Evolutionary conservation across 2,329 filamentous ascomycete species (phyloP).

Genomic region (Tolypocladium guangdongense): DNA sequence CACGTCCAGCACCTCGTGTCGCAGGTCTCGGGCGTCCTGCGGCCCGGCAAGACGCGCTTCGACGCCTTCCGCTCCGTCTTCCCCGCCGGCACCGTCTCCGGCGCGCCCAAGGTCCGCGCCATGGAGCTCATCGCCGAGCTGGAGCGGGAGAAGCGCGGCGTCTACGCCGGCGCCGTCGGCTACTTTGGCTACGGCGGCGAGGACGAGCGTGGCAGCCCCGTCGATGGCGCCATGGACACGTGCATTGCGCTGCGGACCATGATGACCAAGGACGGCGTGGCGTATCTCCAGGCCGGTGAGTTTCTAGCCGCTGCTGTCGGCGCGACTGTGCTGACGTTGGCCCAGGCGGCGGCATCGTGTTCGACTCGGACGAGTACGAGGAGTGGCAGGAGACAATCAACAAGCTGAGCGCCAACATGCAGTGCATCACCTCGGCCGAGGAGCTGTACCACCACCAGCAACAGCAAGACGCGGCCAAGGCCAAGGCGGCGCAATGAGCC

Average conservation of each 20-base stretch:
- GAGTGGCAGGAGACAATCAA: slow-evolving; percentile 93
- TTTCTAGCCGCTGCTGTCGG: slow-evolving; percentile 2
- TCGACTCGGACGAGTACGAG: slow-evolving; percentile 85
- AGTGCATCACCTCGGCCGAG: slow-evolving; percentile 78
- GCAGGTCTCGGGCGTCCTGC: slow-evolving; percentile 84
- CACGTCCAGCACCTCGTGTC: slow-evolving; percentile 97
- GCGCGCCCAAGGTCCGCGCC: slow-evolving; percentile 88
- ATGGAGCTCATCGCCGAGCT: slow-evolving; percentile 97
- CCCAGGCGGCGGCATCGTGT: slow-evolving; percentile 75
- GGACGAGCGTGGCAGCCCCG: slow-evolving; percentile 47
- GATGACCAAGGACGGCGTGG: slow-evolving; percentile 82
- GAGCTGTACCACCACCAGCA: slow-evolving; percentile 38
- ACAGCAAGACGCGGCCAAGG: slow-evolving; percentile 4
- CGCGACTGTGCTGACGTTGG: slow-evolving; percentile 2
- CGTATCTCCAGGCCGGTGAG: slow-evolving; percentile 73
- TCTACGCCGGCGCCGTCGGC: slow-evolving; percentile 92
- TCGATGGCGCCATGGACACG: slow-evolving; percentile 86
- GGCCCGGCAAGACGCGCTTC: slow-evolving; percentile 76
- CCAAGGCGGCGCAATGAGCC: neutral
- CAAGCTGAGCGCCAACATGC: slow-evolving; percentile 84
- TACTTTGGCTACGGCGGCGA: slow-evolving; percentile 86
- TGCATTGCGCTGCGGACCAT: slow-evolving; percentile 78
- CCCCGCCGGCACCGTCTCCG: slow-evolving; percentile 89
- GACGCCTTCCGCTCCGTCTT: slow-evolving; percentile 96
- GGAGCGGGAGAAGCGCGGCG: slow-evolving; percentile 84